phyloP scores from a whole-genome alignment of 768 basidiomycete genomes.

The Lactarius indigo region DNA sequence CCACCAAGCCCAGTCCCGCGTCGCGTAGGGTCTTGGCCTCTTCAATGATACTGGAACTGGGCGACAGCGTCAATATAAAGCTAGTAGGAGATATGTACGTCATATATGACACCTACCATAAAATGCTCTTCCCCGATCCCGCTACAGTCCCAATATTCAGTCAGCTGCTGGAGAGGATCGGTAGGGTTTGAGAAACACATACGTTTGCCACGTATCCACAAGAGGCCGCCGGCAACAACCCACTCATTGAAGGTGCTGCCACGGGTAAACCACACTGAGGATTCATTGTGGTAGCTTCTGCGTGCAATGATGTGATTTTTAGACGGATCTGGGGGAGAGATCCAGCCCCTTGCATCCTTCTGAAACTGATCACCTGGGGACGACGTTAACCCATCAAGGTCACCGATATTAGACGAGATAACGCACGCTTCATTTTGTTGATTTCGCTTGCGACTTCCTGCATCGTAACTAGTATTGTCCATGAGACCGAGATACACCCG shows the following conservation, averaged over 20 bases:
- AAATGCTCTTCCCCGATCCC: no score
- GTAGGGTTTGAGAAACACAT: neutral
- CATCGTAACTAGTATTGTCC: neutral
- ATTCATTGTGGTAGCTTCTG: neutral
- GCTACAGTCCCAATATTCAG: no score
- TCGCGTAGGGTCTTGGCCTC: neutral
- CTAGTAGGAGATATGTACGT: no score
- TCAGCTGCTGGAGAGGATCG: no score
- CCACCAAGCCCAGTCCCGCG: neutral
- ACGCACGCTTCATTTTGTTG: slow-evolving; percentile 9
- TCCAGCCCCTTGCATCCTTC: neutral
- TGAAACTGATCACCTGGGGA: neutral
- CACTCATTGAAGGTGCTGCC: neutral
- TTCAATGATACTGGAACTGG: slow-evolving; percentile 9
- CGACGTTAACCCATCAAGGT: neutral
- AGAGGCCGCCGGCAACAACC: neutral
- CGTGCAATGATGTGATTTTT: neutral
- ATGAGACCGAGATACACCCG: neutral
- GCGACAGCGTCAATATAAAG: neutral
- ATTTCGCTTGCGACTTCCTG: neutral
- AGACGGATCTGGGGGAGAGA: neutral
- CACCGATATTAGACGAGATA: no score
- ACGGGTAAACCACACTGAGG: slow-evolving; percentile 3
- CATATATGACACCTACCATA: neutral
- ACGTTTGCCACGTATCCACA: slow-evolving; percentile 16